These are phyloP conservation scores for Debaryomycetaceae sp. DNA, from an alignment of 1,139 yeast species.

Conservation along the genomic window DNA sequence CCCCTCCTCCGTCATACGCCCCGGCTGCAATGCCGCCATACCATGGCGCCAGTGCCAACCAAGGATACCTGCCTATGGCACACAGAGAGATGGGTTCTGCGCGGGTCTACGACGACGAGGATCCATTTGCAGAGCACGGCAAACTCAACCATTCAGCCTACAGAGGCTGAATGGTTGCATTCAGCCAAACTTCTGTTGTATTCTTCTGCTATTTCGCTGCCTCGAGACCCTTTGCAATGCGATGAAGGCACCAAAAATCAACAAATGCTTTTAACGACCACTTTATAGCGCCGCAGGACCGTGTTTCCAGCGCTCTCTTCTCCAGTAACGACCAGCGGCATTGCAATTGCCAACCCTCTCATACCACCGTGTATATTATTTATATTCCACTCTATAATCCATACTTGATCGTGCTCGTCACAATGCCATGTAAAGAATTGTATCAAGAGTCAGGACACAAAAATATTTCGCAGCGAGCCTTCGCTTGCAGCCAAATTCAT, in stretches of 20 bases:
- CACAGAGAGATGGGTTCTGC: neutral
- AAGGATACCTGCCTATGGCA: constrained; percentile 11
- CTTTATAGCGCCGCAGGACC: neutral
- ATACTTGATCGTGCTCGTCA: too few species aligned
- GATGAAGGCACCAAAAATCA: too few species aligned
- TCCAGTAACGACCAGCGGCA: neutral
- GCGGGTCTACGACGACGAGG: constrained; percentile 6
- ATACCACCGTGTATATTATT: neutral
- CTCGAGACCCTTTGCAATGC: too few species aligned
- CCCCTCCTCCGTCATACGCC: constrained; percentile 17
- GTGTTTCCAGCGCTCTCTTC: neutral
- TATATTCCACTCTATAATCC: too few species aligned
- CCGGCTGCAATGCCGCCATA: constrained; percentile 6
- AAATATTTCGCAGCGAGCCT: neutral
- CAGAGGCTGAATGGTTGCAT: neutral
- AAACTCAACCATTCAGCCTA: neutral
- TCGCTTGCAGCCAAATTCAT: neutral
- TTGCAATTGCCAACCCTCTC: neutral
- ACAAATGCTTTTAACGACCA: neutral
- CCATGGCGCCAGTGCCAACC: constrained; percentile 8
- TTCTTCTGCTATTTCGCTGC: too few species aligned
- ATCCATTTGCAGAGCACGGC: constrained; percentile 11
- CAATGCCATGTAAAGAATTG: neutral
- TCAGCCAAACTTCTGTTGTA: neutral
- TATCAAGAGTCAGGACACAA: neutral